Base-by-base conservation (phyloP, 352 stramenopile species). In the Thalassiosira hispida region DNA sequence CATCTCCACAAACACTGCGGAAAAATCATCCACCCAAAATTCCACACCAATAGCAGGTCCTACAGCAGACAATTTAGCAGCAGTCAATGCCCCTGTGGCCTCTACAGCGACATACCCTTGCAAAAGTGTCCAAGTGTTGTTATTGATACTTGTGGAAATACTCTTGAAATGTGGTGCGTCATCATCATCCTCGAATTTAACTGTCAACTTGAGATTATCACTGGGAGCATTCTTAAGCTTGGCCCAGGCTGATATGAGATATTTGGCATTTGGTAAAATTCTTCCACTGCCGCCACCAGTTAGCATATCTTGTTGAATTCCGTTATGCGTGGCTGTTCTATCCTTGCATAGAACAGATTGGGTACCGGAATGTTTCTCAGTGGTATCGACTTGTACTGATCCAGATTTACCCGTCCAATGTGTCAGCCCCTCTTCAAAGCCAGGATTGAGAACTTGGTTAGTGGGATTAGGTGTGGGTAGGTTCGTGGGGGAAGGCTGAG, bases 191-290 rank as follows among this genome's bases (percentile, higher is more conserved):
- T 7, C 16, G 25, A 62, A 23, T 6, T 16, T 3, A 18, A 62
- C 4, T 22, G 52, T 42, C 16, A 62, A 16, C 52, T 62, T 62
- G 27, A 62, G 18, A 22, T 23, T 12, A 25, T 22, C 16, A 25
- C 52, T 62, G 23, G 52, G 6, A n/a, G n/a, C 52, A 22, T 62
- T 62, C 22, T 44, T 38, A 2, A 62, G 52, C 16, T 62, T 62
- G 52, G 16, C 52, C 52, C 52, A 62, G 52, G 23, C 40, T 1
- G 52, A 62, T 38, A 62, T 1, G 4, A 20, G 52, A 22, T 62
- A 62, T 29, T 35, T n/a, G 22, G 7, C 52, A 16, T 22, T 22
- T 3, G 23, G 3, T 4, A 23, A 5, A 16, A 62, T 1, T 22
- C 23, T 35, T 16, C 25, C n/a, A n/a, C n/a, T n/a, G n/a, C n/a